A percentile compares a stretch with the other conserved stretches of the same genome.
phyloP scores from a whole-genome alignment of 2,329 filamentous ascomycete species.

The Penicillium sclerotiorum region DNA sequence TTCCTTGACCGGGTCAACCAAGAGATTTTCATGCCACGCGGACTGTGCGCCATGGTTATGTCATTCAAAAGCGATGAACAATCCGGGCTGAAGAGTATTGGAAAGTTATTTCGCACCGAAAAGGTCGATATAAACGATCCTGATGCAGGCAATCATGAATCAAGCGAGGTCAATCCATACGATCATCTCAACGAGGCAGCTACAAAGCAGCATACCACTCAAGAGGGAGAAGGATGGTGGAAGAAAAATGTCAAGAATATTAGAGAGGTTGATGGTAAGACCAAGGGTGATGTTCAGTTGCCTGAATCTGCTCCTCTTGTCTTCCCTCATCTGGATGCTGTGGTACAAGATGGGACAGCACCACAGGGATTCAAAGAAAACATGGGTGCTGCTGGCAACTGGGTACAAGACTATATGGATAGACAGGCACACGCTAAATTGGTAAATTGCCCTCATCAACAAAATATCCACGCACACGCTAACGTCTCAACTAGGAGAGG shows the following conservation, averaged over 20 bases:
- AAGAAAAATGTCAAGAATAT: conserved; percentile 5
- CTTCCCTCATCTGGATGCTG: conserved; percentile 14
- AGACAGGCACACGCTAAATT: conserved; percentile 10
- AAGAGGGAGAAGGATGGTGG: conserved; percentile 5
- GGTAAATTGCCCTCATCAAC: background rate
- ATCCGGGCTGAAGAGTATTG: background rate
- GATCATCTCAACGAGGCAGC: conserved; percentile 1
- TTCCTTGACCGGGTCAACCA: conserved; percentile 34
- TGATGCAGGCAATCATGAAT: background rate
- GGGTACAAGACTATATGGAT: conserved; percentile 18
- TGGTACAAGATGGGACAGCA: background rate
- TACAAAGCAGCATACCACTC: conserved; percentile 1
- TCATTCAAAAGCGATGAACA: conserved; percentile 18
- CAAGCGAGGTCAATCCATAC: background rate
- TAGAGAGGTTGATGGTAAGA: conserved; percentile 8
- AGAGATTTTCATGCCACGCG: conserved; percentile 35
- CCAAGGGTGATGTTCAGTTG: conserved; percentile 7
- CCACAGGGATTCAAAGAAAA: conserved; percentile 3
- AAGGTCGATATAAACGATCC: conserved; percentile 10
- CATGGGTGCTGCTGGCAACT: background rate
- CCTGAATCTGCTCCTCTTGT: conserved; percentile 14
- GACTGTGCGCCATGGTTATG: conserved; percentile 34
- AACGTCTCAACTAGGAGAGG: conserved; percentile 2
- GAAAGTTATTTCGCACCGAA: conserved; percentile 10
- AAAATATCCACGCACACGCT: background rate